Evolutionary conservation across 169 alveolate genomes (phyloP).

Genomic region (Cryptosporidium ryanae): DNA sequence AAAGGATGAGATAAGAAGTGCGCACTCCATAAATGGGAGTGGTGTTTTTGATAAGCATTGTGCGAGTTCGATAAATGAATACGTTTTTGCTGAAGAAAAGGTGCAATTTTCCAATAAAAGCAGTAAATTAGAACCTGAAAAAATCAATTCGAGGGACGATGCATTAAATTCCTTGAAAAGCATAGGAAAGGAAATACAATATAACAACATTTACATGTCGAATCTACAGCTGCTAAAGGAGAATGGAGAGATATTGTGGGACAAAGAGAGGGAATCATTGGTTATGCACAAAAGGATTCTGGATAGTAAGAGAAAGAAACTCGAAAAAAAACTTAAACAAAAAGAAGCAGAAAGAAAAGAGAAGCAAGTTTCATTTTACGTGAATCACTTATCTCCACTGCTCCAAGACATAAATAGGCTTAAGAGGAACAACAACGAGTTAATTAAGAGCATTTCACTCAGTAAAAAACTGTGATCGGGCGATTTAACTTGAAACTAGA

Average conservation of each 20-base stretch:
- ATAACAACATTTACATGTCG: not conserved
- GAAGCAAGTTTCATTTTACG: constrained; percentile 7
- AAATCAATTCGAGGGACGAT: not conserved
- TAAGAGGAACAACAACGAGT: constrained; percentile 3
- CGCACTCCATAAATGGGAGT: not conserved
- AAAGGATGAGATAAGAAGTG: constrained; percentile 2
- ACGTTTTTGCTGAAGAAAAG: not conserved
- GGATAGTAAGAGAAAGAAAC: not conserved
- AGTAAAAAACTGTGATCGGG: not conserved
- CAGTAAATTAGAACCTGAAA: not conserved
- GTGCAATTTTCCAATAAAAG: not conserved
- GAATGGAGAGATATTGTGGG: constrained; percentile 49
- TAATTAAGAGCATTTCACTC: not conserved
- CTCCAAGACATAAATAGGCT: constrained; percentile 3
- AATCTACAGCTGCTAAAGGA: constrained; percentile 40
- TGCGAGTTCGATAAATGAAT: not conserved
- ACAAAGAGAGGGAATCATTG: not conserved
- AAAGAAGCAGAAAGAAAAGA: constrained; percentile 30
- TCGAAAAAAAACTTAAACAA: constrained; percentile 10
- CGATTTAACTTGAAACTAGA: too few relatives aligned
- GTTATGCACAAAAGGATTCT: not conserved
- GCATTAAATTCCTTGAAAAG: not conserved
- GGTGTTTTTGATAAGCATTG: not conserved
- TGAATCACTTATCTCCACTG: constrained; percentile 14
- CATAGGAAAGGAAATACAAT: constrained; percentile 12